phyloP scores from a whole-genome alignment of 306 rosid species.

The Cicer pinnatifidum region DNA sequence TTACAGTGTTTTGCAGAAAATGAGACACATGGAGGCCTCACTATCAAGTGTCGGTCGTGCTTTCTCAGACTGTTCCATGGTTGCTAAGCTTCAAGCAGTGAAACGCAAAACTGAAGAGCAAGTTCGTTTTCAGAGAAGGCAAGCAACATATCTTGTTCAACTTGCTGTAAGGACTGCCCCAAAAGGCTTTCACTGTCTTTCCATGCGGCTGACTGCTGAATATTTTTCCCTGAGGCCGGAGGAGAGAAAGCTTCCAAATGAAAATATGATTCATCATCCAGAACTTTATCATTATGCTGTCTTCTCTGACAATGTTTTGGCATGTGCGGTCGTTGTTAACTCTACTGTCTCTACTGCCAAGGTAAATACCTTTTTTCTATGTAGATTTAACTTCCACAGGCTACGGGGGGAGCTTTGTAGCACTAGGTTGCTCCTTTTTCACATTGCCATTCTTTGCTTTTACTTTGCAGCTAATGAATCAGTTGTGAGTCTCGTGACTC shows the following conservation, averaged over 20 bases:
- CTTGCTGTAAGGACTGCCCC: slow-evolving; percentile 45
- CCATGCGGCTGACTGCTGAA: slow-evolving; percentile 46
- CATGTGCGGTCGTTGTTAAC: slow-evolving; percentile 46
- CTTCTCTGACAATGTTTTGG: slow-evolving; percentile 47
- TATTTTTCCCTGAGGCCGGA: slow-evolving; percentile 41
- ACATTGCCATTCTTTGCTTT: slow-evolving; percentile 2
- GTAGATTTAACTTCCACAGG: not conserved
- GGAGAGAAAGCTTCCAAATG: slow-evolving; percentile 46
- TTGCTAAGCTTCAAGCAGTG: slow-evolving; percentile 41
- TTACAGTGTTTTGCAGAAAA: slow-evolving; percentile 48
- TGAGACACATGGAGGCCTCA: slow-evolving; percentile 44
- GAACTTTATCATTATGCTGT: slow-evolving; percentile 46
- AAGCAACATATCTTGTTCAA: slow-evolving; percentile 45
- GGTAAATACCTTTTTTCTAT: slow-evolving; percentile 32
- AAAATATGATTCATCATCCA: slow-evolving; percentile 38
- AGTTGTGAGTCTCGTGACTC: slow-evolving; percentile 18
- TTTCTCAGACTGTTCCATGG: slow-evolving; percentile 43
- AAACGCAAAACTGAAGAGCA: slow-evolving; percentile 43
- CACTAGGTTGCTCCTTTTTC: not conserved
- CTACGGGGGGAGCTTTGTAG: not conserved
- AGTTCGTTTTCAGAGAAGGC: slow-evolving; percentile 40
- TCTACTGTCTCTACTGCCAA: slow-evolving; percentile 43
- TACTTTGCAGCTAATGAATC: slow-evolving; percentile 23
- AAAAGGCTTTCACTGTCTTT: slow-evolving; percentile 47
- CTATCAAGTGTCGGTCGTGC: slow-evolving; percentile 38